Conservation (phyloP, 495 filamentous ascomycete genomes). For the Oleoguttula mirabilis region DNA sequence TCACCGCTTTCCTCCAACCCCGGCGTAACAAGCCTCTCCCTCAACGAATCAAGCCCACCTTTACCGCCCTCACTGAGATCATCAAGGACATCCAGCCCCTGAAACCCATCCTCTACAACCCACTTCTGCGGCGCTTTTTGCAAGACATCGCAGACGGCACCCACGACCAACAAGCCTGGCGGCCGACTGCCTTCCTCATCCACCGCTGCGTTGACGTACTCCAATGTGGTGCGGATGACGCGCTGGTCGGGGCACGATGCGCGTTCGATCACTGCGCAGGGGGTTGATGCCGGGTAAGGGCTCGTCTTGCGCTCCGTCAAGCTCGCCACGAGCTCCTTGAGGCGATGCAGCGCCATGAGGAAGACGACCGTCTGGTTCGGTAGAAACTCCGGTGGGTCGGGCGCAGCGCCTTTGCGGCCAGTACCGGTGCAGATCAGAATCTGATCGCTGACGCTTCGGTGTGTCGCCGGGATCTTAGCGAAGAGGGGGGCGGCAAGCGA, state of each 20-base stretch:
- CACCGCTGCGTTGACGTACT: slow-evolving; percentile 66
- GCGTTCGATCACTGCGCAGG: slow-evolving; percentile 88
- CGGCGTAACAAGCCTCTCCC: slow-evolving; percentile 7
- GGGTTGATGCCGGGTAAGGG: slow-evolving; percentile 43
- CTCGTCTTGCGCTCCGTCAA: slow-evolving; percentile 35
- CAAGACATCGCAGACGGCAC: slow-evolving; percentile 69
- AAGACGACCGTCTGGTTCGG: slow-evolving; percentile 77
- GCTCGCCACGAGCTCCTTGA: slow-evolving; percentile 45
- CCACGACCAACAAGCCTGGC: slow-evolving; percentile 83
- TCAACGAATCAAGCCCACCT: slow-evolving; percentile 9
- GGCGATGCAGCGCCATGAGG: slow-evolving; percentile 84
- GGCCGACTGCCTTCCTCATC: slow-evolving; percentile 83
- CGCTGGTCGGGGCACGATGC: slow-evolving; percentile 90
- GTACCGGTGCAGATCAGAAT: slow-evolving; percentile 91
- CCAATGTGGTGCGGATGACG: slow-evolving; percentile 75
- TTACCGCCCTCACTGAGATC: slow-evolving; percentile 8
- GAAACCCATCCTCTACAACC: slow-evolving; percentile 70
- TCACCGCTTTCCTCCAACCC: slow-evolving; percentile 7
- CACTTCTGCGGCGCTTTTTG: slow-evolving; percentile 49
- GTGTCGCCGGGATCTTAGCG: slow-evolving; percentile 75
- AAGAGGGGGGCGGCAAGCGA: slow-evolving; percentile 80
- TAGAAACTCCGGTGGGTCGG: slow-evolving; percentile 67
- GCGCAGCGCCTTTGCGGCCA: slow-evolving; percentile 76
- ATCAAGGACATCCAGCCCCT: slow-evolving; percentile 17
- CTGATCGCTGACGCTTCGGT: slow-evolving; percentile 82